These are phyloP conservation scores for Pulveroboletus ravenelii DNA, from an alignment of 768 basidiomycete genomes.

Conservation along the genomic window DNA sequence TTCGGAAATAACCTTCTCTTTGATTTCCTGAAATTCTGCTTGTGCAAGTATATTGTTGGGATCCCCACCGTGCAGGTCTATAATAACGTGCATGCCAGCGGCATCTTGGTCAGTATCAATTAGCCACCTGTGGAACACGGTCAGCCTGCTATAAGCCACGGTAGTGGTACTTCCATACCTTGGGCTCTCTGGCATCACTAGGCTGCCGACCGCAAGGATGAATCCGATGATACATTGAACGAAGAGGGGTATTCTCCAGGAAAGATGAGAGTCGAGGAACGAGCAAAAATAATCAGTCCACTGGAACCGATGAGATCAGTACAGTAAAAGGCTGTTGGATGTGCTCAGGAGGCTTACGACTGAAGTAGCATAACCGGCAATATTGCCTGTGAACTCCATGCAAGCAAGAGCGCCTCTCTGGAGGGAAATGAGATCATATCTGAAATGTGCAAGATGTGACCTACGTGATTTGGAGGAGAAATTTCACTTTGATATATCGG, in stretches of 20 bases:
- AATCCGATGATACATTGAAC: slow-evolving; percentile 84
- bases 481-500: slow-evolving; percentile 96
- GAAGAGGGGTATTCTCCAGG: slow-evolving; percentile 90
- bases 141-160: slow-evolving; percentile 2
- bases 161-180: slow-evolving; percentile 40
- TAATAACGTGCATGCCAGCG: slow-evolving; percentile 81
- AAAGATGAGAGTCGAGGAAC: slow-evolving; percentile 75
- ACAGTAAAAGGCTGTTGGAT: not conserved
- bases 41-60: slow-evolving; percentile 60
- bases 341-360: slow-evolving; percentile 53
- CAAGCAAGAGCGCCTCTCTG: slow-evolving; percentile 89
- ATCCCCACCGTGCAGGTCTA: slow-evolving; percentile 84
- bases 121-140: slow-evolving; percentile 58
- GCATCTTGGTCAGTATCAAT: slow-evolving; percentile 82
- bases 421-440: slow-evolving; percentile 1
- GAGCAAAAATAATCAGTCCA: slow-evolving; percentile 96
- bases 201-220: slow-evolving; percentile 72
- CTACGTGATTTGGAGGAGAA: slow-evolving; percentile 83
- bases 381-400: slow-evolving; percentile 93
- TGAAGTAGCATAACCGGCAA: slow-evolving; percentile 84
- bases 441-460: slow-evolving; percentile 16
- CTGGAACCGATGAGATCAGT: slow-evolving; percentile 32
- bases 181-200: slow-evolving; percentile 88
- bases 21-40: slow-evolving; percentile 89
- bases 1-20: slow-evolving; percentile 69